Evolutionary conservation across 2,329 filamentous ascomycete genomes (phyloP).

Genomic region (Aspergillus tanneri): DNA sequence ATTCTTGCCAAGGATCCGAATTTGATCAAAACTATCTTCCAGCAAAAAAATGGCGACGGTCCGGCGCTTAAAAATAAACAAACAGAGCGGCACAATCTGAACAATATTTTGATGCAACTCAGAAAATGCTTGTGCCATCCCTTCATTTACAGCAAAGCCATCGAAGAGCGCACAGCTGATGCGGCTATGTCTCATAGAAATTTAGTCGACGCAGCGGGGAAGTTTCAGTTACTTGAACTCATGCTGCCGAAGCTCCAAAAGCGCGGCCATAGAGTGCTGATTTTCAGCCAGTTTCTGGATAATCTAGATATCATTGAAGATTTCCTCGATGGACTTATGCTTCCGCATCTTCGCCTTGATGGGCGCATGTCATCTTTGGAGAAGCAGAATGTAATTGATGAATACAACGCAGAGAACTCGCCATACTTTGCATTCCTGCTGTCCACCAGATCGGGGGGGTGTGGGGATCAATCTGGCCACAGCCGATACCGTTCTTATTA

Average conservation of each 20-base stretch:
- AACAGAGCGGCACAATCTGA: conserved; percentile 75
- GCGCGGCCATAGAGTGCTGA: conserved; percentile 82
- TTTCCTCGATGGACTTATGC: conserved; percentile 73
- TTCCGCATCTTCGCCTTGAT: conserved; percentile 77
- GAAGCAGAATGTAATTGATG: conserved; percentile 92
- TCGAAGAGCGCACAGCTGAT: conserved; percentile 75
- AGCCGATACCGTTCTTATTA: conserved; percentile 95
- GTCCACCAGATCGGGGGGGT: conserved; percentile 89
- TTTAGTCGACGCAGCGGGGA: conserved; percentile 85
- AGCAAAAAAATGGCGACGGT: conserved; percentile 55
- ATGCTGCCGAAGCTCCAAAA: conserved; percentile 85
- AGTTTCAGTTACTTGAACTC: conserved; percentile 77
- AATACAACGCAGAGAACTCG: conserved; percentile 83
- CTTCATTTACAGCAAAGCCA: conserved; percentile 85
- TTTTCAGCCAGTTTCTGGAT: conserved; percentile 91
- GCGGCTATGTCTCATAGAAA: conserved; percentile 68
- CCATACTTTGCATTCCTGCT: conserved; percentile 84
- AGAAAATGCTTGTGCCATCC: conserved; percentile 94
- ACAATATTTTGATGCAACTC: conserved; percentile 93
- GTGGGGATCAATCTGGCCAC: conserved; percentile 97
- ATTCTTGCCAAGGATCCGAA: conserved; percentile 89
- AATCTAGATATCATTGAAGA: conserved; percentile 91
- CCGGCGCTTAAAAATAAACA: conserved; percentile 56
- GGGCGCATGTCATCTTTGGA: conserved; percentile 77
- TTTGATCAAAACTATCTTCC: conserved; percentile 81